These are phyloP conservation scores for Hypoxylon sp. DNA, from an alignment of 2,329 filamentous ascomycete genomes.

Conservation along the genomic window DNA sequence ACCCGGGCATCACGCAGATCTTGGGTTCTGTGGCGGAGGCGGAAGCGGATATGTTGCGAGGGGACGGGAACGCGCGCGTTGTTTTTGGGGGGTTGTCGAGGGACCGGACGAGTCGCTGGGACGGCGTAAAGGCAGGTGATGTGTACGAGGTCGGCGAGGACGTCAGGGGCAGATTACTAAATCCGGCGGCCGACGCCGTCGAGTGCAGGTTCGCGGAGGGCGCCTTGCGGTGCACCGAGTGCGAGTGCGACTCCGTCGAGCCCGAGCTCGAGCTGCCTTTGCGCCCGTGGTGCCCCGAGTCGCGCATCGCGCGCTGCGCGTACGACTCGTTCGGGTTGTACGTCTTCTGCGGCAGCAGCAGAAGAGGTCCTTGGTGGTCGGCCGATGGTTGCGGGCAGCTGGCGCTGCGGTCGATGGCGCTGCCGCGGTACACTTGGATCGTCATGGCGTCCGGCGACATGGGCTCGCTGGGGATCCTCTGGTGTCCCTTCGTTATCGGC, in stretches of 20 bases:
- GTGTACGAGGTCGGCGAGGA: constrained; percentile 15
- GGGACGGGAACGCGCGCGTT: not conserved
- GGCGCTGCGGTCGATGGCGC: constrained; percentile 12
- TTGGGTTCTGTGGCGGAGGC: not conserved
- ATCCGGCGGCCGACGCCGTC: not conserved
- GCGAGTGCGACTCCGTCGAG: constrained; percentile 2
- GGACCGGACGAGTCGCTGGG: not conserved
- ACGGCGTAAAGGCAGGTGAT: not conserved
- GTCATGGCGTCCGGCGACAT: constrained; percentile 18
- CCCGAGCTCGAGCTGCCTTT: not conserved
- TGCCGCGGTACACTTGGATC: constrained; percentile 20
- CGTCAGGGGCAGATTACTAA: constrained; percentile 13
- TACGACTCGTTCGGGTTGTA: constrained; percentile 4
- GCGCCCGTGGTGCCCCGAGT: not conserved
- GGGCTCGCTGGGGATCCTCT: not conserved
- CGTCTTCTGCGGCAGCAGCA: constrained; percentile 17
- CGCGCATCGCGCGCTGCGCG: not conserved
- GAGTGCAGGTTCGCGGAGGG: not conserved
- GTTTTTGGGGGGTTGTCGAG: not conserved
- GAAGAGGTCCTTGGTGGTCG: not conserved
- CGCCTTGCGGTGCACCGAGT: not conserved
- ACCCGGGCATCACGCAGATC: constrained; percentile 42
- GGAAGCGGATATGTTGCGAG: too few relatives aligned
- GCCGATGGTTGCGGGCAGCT: constrained; percentile 18
- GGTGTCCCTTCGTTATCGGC: not conserved